phyloP scores from a whole-genome alignment of 768 basidiomycete species.

The Boletus patriciae region DNA sequence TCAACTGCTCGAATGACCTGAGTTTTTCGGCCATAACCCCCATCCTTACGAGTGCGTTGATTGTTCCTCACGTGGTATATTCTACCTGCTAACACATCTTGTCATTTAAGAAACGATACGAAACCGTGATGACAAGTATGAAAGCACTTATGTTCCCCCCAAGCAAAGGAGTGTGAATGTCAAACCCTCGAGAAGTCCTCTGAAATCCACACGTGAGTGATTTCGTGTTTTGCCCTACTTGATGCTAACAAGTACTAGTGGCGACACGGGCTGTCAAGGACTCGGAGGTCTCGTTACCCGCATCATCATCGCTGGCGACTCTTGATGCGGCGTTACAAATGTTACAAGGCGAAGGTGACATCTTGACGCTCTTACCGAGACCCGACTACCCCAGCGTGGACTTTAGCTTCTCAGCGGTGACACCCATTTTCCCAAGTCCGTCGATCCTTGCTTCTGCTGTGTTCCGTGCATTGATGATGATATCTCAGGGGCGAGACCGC shows the following conservation, averaged over 20 bases:
- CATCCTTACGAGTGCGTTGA: not conserved
- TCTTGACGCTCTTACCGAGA: not conserved
- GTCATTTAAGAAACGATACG: not conserved
- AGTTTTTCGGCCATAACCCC: constrained; percentile 7
- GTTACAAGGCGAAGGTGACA: not conserved
- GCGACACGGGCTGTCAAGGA: not conserved
- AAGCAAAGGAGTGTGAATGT: not conserved
- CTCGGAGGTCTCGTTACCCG: not conserved
- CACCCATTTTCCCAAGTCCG: constrained; percentile 6
- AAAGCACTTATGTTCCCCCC: not conserved
- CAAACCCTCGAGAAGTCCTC: not conserved
- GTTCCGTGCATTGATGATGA: not conserved
- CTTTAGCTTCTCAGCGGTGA: not conserved
- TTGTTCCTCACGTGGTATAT: not conserved
- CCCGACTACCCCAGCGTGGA: constrained; percentile 3
- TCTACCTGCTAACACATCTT: not conserved
- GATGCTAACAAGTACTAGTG: constrained; percentile 3
- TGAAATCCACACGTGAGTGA: constrained; percentile 14
- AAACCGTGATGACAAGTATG: not conserved
- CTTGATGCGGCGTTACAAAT: not conserved
- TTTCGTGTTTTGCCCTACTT: not conserved
- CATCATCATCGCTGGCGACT: constrained; percentile 5
- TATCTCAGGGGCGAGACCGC: constrained; percentile 2
- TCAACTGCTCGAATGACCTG: not conserved
- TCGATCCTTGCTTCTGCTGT: not conserved